A percentile compares a stretch with the other conserved stretches of the same genome.
Evolutionary conservation across 805 yeast species (phyloP).

Genomic region (Allodekkera sacchari): DNA sequence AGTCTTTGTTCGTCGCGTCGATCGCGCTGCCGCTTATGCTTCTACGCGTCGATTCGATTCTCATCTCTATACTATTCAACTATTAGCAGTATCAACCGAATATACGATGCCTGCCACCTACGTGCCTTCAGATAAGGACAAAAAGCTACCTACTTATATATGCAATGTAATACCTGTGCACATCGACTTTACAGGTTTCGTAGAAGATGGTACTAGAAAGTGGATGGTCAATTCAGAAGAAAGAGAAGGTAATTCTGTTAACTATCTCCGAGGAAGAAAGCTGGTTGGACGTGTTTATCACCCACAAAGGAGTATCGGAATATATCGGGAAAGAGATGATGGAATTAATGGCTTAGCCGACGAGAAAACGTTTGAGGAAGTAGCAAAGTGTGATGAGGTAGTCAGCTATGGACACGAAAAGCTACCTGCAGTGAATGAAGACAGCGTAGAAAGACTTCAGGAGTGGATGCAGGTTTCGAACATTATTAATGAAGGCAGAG

Average conservation of each 20-base stretch:
- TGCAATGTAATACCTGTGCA: conserved; percentile 21
- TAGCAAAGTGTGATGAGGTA: conserved; percentile 2
- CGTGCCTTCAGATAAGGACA: background rate
- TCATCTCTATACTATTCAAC: too few species aligned
- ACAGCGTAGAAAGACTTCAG: conserved; percentile 4
- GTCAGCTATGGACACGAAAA: conserved; percentile 8
- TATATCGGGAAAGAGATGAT: conserved; percentile 5
- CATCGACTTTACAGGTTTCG: conserved; percentile 15
- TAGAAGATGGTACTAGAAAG: conserved; percentile 8
- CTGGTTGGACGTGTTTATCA: conserved; percentile 5
- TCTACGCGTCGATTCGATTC: too few species aligned
- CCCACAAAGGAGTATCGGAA: background rate
- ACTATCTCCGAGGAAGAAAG: conserved; percentile 10
- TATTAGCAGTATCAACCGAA: too few species aligned
- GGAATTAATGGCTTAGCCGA: conserved; percentile 5
- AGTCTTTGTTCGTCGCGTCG: too few species aligned
- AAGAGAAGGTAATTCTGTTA: conserved; percentile 1
- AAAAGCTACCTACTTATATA: background rate
- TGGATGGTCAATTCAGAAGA: conserved; percentile 7
- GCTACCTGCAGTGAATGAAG: conserved; percentile 2
- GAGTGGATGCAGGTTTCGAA: conserved; percentile 6
- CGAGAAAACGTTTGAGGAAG: background rate
- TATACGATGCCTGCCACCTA: too few species aligned
- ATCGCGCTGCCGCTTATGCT: too few species aligned
- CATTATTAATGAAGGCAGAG: conserved; percentile 3